phyloP scores from a whole-genome alignment of 768 basidiomycete species.

The Clathrus columnatus region DNA sequence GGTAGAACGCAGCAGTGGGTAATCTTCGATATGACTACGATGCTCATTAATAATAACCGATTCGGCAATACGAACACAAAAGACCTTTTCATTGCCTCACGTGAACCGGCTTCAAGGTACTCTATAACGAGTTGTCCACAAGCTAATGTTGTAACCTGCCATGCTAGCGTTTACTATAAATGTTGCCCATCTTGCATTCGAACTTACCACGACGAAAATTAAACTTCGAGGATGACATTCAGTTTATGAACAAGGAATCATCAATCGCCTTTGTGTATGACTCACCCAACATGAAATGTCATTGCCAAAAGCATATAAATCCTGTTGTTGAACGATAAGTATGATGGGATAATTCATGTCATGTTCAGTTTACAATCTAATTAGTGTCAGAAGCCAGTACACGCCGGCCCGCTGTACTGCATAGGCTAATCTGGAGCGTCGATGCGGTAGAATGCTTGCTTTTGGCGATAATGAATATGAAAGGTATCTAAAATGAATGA shows the following conservation, averaged over 20 bases:
- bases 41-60: background rate
- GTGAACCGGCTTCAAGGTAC: constrained; percentile 21
- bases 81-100: background rate
- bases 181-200: background rate
- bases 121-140: constrained; percentile 52
- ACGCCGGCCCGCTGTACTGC: constrained; percentile 47
- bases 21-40: background rate
- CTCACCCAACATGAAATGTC: constrained; percentile 64
- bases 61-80: background rate
- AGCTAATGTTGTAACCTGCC: constrained; percentile 48
- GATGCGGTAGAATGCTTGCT: background rate
- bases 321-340: constrained; percentile 26
- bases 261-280: constrained; percentile 8
- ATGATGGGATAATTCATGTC: background rate
- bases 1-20: background rate
- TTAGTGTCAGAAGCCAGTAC: constrained; percentile 48
- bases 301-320: constrained; percentile 68
- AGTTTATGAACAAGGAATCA: background rate
- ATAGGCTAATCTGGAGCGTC: constrained; percentile 33
- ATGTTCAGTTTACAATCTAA: constrained; percentile 42
- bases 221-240: constrained; percentile 26
- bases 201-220: constrained; percentile 40
- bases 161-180: background rate
- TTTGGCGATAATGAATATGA: background rate
- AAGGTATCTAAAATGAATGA: background rate